Percentiles rank a stretch among this genome's conserved stretches.
Evolutionary conservation across 176 grass and related monocot species (phyloP).

Genomic region (Eragrostis nindensis): DNA sequence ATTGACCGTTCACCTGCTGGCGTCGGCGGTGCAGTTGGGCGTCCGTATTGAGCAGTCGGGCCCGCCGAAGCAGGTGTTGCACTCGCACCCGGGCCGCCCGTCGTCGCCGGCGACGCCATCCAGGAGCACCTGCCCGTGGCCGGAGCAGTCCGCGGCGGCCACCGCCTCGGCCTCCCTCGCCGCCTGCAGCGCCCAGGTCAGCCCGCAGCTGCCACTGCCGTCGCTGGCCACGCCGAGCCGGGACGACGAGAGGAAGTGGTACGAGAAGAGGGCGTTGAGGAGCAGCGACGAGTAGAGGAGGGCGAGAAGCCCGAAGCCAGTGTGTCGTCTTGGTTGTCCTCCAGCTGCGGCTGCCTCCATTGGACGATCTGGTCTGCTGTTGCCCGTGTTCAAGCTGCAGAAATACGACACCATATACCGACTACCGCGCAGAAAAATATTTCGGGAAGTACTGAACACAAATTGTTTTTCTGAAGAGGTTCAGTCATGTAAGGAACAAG

Average conservation of each 20-base stretch:
- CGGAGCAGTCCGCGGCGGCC: constrained; percentile 63
- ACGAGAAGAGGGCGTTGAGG: constrained; percentile 59
- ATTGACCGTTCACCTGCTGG: constrained; percentile 53
- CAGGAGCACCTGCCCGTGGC: constrained; percentile 65
- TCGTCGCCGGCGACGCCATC: constrained; percentile 47
- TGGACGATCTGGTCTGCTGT: neutral
- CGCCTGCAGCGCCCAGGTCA: constrained; percentile 63
- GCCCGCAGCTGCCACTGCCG: neutral
- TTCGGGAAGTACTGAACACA: too few relatives aligned
- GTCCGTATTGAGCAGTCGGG: constrained; percentile 62
- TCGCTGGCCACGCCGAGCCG: neutral
- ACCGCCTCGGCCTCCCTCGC: constrained; percentile 72
- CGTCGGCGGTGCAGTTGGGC: constrained; percentile 60
- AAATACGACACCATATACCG: neutral
- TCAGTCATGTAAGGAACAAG: too few relatives aligned
- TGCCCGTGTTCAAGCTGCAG: neutral
- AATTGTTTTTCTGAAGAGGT: too few relatives aligned
- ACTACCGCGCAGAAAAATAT: too few relatives aligned
- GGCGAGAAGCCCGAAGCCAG: neutral
- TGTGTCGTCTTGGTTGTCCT: neutral
- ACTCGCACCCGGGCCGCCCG: constrained; percentile 61
- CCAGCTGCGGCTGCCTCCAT: neutral
- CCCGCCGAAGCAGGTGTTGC: constrained; percentile 67
- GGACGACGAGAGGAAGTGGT: constrained; percentile 43
- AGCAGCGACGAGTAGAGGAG: constrained; percentile 58